A percentile compares a stretch with the other conserved stretches of the same genome.
These are phyloP conservation scores for Calonectria henricotiae DNA, from an alignment of 2,329 filamentous ascomycete species.

Conservation along the genomic window DNA sequence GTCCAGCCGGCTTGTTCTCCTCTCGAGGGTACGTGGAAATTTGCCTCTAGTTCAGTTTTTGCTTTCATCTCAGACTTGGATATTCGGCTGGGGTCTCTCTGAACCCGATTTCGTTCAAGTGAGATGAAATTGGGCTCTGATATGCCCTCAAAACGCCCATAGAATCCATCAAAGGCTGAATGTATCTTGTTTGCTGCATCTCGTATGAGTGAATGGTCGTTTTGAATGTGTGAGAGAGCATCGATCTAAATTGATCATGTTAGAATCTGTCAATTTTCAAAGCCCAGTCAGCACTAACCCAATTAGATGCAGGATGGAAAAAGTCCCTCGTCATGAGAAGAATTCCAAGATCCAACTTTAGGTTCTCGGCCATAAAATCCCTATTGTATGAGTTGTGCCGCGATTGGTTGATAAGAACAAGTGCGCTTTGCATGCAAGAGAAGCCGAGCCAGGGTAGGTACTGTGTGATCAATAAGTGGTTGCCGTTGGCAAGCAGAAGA, in stretches of 20 bases:
- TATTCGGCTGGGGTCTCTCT: neutral
- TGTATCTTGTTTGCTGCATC: neutral
- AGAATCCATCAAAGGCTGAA: neutral
- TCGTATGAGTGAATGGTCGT: conserved; percentile 6
- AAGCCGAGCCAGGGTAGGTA: conserved; percentile 5
- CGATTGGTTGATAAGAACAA: conserved; percentile 13
- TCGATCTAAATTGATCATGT: neutral
- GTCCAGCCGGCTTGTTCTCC: neutral
- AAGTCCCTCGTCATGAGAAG: conserved; percentile 16
- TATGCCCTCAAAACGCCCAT: conserved; percentile 5
- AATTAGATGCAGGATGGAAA: neutral
- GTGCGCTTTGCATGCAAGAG: conserved; percentile 15
- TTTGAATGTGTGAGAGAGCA: conserved; percentile 4
- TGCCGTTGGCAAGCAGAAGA: no score
- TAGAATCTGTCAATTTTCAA: neutral
- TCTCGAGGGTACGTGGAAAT: neutral
- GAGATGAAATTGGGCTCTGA: conserved; percentile 3
- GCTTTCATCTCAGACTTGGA: neutral
- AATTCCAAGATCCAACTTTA: conserved; percentile 1
- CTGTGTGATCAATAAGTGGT: neutral
- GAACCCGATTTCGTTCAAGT: neutral
- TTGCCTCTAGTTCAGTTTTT: neutral
- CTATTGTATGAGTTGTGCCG: neutral
- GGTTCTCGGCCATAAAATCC: conserved; percentile 9
- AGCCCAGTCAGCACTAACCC: neutral